Conservation (phyloP, 2,329 filamentous ascomycete genomes). For the Talaromyces sp. region DNA sequence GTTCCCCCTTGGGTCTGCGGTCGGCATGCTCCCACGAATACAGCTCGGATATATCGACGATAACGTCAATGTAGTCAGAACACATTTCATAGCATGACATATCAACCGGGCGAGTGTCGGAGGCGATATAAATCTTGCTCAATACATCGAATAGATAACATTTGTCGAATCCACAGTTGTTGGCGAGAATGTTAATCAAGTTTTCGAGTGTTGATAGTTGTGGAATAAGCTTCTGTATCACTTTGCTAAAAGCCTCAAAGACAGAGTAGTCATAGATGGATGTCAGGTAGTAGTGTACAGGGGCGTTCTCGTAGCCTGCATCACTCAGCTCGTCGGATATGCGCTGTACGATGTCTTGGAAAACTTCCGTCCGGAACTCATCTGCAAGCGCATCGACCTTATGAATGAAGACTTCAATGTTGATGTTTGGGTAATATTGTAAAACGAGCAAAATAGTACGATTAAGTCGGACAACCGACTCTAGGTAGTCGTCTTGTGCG, state of each 20-base stretch:
- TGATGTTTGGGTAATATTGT: constrained; percentile 83
- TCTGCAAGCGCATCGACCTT: constrained; percentile 97
- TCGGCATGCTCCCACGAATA: constrained; percentile 66
- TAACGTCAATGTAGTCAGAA: constrained; percentile 96
- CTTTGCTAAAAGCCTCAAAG: constrained; percentile 96
- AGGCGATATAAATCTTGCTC: constrained; percentile 98
- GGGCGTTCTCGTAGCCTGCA: constrained; percentile 85
- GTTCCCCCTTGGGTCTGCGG: constrained; percentile 39
- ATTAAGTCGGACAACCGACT: constrained; percentile 82
- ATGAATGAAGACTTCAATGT: constrained; percentile 98
- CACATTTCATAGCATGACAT: constrained; percentile 98
- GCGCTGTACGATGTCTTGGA: constrained; percentile 91
- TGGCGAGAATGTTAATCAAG: constrained; percentile 87
- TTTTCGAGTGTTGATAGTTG: constrained; percentile 89
- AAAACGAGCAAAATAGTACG: constrained; percentile 84
- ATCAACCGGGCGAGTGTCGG: constrained; percentile 86
- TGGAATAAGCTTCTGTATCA: constrained; percentile 95
- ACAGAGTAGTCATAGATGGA: constrained; percentile 98
- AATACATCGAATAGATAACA: constrained; percentile 96
- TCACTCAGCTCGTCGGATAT: constrained; percentile 96
- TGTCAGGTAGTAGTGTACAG: constrained; percentile 91
- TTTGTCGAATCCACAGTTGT: constrained; percentile 93
- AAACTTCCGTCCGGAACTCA: constrained; percentile 92
- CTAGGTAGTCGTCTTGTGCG: constrained; percentile 94
- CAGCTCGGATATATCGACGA: constrained; percentile 93